These are phyloP conservation scores for Breynia disticha DNA, from an alignment of 441 rosid species.

Conservation along the genomic window DNA sequence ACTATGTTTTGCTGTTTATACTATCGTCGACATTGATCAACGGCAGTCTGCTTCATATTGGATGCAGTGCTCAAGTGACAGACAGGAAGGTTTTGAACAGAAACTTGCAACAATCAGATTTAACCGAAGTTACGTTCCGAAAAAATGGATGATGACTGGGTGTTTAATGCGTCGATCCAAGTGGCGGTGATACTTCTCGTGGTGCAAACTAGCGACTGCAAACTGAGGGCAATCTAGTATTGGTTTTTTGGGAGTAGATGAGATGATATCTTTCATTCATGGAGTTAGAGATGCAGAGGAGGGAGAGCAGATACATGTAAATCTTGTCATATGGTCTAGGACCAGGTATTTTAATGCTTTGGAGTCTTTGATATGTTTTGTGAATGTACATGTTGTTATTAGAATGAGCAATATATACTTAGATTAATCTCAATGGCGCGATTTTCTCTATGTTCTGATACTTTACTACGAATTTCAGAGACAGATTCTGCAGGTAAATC, in stretches of 20 bases:
- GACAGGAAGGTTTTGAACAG: background rate
- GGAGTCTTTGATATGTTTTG: conserved; percentile 21
- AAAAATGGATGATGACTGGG: too few species aligned
- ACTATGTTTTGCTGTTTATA: background rate
- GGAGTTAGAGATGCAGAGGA: background rate
- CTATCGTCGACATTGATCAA: conserved; percentile 7
- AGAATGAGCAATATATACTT: conserved; percentile 18
- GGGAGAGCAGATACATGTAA: conserved; percentile 29
- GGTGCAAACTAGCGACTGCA: background rate
- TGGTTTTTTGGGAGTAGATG: conserved; percentile 16
- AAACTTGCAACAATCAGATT: background rate
- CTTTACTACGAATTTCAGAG: too few species aligned
- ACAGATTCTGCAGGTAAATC: background rate
- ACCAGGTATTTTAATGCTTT: conserved; percentile 13
- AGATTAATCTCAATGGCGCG: conserved; percentile 10
- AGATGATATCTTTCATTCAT: conserved; percentile 22
- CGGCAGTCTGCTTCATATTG: conserved; percentile 6
- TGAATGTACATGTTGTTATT: conserved; percentile 24
- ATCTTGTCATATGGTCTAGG: conserved; percentile 23
- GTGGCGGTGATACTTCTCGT: background rate
- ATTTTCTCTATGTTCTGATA: background rate
- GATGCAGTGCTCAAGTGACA: conserved; percentile 4
- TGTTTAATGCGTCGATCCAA: background rate
- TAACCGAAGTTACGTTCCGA: too few species aligned
- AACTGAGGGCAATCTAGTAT: background rate